Percentiles rank a stretch among this genome's conserved stretches.
Evolutionary conservation across 2,329 filamentous ascomycete species (phyloP).

Genomic region (Annulohypoxylon truncatum): DNA sequence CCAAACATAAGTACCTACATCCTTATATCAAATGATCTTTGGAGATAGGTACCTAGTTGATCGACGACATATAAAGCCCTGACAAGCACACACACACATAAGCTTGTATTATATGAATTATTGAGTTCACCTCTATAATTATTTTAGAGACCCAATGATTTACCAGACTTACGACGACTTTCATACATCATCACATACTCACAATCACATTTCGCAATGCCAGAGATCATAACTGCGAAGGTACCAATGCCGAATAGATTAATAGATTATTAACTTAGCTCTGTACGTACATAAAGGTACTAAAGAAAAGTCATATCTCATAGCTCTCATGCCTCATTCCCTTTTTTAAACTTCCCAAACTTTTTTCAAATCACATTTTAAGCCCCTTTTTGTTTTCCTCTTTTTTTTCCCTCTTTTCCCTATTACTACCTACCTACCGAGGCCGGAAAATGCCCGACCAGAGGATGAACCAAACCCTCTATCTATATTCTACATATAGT

Average conservation of each 20-base stretch:
- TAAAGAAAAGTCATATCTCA: conserved; percentile 21
- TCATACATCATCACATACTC: not conserved
- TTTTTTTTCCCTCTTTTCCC: not conserved
- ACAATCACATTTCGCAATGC: not conserved
- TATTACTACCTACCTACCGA: conserved; percentile 6
- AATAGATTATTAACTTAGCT: conserved; percentile 13
- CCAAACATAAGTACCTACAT: no score
- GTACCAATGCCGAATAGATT: conserved; percentile 8
- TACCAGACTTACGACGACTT: not conserved
- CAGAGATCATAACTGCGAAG: not conserved
- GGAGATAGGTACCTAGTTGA: not conserved
- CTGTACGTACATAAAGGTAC: conserved; percentile 13
- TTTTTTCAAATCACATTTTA: not conserved
- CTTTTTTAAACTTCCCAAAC: conserved; percentile 13
- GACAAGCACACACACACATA: not conserved
- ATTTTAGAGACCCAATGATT: not conserved
- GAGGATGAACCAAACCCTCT: not conserved
- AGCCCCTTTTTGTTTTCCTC: not conserved
- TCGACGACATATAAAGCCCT: not conserved
- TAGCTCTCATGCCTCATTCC: conserved; percentile 19
- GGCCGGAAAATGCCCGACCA: conserved; percentile 27
- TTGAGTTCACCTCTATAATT: not conserved
- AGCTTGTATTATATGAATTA: not conserved
- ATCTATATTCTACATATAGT: conserved; percentile 24
- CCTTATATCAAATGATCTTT: not conserved